Percentiles rank a stretch among this genome's conserved stretches.
phyloP scores from a whole-genome alignment of 495 filamentous ascomycete species.

The Barbatosphaeria neglecta region DNA sequence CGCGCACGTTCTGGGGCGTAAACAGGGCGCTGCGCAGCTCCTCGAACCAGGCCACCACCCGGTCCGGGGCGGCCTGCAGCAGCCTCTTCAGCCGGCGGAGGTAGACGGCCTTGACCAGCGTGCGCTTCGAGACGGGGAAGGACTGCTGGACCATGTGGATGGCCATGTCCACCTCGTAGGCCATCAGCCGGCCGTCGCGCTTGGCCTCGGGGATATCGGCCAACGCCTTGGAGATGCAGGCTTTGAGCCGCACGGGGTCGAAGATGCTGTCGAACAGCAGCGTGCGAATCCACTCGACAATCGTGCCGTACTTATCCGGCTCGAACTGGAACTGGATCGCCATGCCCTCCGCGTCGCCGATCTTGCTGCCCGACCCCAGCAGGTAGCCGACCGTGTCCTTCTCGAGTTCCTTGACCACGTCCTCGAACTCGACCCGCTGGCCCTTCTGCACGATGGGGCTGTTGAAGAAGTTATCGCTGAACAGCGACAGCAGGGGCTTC shows the following conservation, averaged over 20 bases:
- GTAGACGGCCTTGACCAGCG: conserved; percentile 79
- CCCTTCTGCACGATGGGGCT: conserved; percentile 74
- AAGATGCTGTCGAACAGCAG: conserved; percentile 82
- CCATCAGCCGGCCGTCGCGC: conserved; percentile 72
- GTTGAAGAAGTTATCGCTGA: conserved; percentile 87
- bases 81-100: conserved; percentile 71
- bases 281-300: conserved; percentile 76
- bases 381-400: conserved; percentile 77
- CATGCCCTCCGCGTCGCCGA: conserved; percentile 71
- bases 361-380: conserved; percentile 49
- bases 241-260: conserved; percentile 64
- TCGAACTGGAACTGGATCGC: conserved; percentile 76
- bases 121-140: conserved; percentile 62
- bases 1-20: conserved; percentile 70
- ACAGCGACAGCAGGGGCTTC: conserved; percentile 73
- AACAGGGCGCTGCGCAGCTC: conserved; percentile 62
- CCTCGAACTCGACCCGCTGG: conserved; percentile 71
- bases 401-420: conserved; percentile 81
- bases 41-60: conserved; percentile 63
- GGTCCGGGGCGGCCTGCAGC: conserved; percentile 57
- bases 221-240: conserved; percentile 75
- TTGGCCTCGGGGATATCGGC: conserved; percentile 91
- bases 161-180: conserved; percentile 64
- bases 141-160: conserved; percentile 65
- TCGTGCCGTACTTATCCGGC: conserved; percentile 70